These are phyloP conservation scores for Fusarium siculi DNA, from an alignment of 2,329 filamentous ascomycete species.

Conservation along the genomic window DNA sequence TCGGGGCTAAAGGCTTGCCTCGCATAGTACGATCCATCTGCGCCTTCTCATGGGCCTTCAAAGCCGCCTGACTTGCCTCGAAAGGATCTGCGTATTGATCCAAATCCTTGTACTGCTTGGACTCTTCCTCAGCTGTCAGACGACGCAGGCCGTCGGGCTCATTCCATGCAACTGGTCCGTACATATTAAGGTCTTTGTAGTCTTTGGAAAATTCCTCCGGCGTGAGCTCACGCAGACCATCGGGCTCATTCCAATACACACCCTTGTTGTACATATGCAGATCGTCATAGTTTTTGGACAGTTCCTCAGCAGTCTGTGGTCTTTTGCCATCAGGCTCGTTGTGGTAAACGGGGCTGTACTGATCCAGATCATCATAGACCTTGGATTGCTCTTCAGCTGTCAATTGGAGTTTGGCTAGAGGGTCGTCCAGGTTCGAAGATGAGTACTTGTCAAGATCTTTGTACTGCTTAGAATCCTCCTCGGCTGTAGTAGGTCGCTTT, in stretches of 20 bases:
- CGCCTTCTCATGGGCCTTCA: constrained; percentile 43
- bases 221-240: constrained; percentile 46
- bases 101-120: constrained; percentile 50
- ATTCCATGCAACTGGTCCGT: constrained; percentile 48
- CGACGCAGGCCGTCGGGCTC: constrained; percentile 47
- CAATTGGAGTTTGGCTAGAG: constrained; percentile 39
- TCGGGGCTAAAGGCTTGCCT: constrained; percentile 52
- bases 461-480: constrained; percentile 49
- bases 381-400: constrained; percentile 51
- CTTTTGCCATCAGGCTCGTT: constrained; percentile 51
- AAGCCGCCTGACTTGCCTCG: constrained; percentile 47
- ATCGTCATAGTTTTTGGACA: constrained; percentile 52
- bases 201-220: constrained; percentile 50
- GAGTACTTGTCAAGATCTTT: constrained; percentile 52
- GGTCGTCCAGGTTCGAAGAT: constrained; percentile 44
- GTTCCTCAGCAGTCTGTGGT: constrained; percentile 46
- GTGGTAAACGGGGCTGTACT: constrained; percentile 50
- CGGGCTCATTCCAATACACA: constrained; percentile 47
- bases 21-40: constrained; percentile 46
- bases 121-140: constrained; percentile 44
- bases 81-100: constrained; percentile 50
- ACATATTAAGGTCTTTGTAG: constrained; percentile 56
- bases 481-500: constrained; percentile 28
- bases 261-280: constrained; percentile 49
- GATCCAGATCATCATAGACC: constrained; percentile 53